phyloP scores from a whole-genome alignment of 345 rosid genomes.

The Diplotaxis tenuifolia region DNA sequence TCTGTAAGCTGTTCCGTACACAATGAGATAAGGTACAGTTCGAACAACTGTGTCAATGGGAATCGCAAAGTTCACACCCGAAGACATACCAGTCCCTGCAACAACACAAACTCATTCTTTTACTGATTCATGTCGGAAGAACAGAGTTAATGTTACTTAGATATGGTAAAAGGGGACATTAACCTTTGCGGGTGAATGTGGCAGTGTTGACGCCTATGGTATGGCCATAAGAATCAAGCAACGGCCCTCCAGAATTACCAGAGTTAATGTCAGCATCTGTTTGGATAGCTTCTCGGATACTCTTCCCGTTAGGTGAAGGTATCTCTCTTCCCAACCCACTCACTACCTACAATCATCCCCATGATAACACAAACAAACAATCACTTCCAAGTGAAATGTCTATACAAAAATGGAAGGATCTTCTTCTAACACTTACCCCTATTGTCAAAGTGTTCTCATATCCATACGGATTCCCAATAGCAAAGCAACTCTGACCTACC shows the following conservation, averaged over 20 bases:
- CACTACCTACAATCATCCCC: conserved; percentile 55
- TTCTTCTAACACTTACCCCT: conserved; percentile 53
- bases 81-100: conserved; percentile 80
- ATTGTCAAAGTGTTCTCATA: conserved; percentile 91
- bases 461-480: conserved; percentile 89
- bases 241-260: conserved; percentile 77
- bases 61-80: conserved; percentile 31
- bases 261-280: conserved; percentile 89
- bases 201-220: conserved; percentile 88
- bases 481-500: conserved; percentile 84
- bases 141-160: not conserved
- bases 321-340: conserved; percentile 91
- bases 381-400: not conserved
- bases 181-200: conserved; percentile 60
- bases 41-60: conserved; percentile 4
- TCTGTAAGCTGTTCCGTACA: conserved; percentile 77
- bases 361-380: not conserved
- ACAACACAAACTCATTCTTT: not conserved
- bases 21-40: conserved; percentile 73
- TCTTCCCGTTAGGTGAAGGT: conserved; percentile 80
- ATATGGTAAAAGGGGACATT: not conserved
- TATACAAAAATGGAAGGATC: not conserved
- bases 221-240: conserved; percentile 74
- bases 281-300: conserved; percentile 79
- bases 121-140: not conserved